phyloP scores from a whole-genome alignment of 106 monocot genomes.

The Apostasia shenzhenica region DNA sequence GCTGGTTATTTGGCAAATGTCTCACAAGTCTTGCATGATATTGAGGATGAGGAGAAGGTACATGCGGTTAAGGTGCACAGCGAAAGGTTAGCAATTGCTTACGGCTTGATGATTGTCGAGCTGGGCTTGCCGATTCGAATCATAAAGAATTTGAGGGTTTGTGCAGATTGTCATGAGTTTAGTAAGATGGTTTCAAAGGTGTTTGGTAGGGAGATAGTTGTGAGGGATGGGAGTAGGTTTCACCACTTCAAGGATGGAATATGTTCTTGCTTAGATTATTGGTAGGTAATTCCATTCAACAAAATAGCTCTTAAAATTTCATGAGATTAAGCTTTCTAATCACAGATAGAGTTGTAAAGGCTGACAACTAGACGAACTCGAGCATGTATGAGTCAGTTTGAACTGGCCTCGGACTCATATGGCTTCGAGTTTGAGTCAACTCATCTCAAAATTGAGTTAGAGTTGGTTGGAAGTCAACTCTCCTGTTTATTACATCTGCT shows the following conservation, averaged over 20 bases:
- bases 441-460: too few species aligned
- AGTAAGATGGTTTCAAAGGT: conserved; percentile 60
- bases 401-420: too few species aligned
- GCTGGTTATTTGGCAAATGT: conserved; percentile 44
- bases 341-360: too few species aligned
- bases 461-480: too few species aligned
- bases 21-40: conserved; percentile 51
- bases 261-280: conserved; percentile 57
- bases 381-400: too few species aligned
- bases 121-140: conserved; percentile 26
- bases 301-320: too few species aligned
- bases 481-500: too few species aligned
- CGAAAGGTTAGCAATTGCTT: conserved; percentile 64
- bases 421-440: too few species aligned
- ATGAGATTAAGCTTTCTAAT: too few species aligned
- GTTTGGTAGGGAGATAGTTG: conserved; percentile 55
- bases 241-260: conserved; percentile 54
- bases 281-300: conserved; percentile 16
- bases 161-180: conserved; percentile 60
- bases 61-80: conserved; percentile 44
- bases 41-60: conserved; percentile 62
- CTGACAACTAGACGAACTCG: too few species aligned
- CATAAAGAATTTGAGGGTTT: conserved; percentile 58
- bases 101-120: conserved; percentile 41
- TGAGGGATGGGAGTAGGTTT: conserved; percentile 75